Conservation (phyloP, 2,329 filamentous ascomycete species). For the Trichophyton schoenleinii region DNA sequence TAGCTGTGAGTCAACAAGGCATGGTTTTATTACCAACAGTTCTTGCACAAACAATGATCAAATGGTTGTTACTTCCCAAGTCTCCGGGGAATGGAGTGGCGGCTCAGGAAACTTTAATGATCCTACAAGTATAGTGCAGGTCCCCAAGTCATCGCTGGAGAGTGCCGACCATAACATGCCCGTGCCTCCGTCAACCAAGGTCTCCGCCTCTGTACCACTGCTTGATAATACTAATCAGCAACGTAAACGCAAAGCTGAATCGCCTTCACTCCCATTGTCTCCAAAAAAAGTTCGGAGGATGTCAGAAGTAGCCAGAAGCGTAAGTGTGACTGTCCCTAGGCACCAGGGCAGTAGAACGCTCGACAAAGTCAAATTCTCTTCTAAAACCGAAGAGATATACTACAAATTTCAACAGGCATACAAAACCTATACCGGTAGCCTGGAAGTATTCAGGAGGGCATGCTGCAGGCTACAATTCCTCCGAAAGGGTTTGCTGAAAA, state of each 20-base stretch:
- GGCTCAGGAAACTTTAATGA: not conserved
- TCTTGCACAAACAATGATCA: not conserved
- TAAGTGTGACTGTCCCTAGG: not conserved
- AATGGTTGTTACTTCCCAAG: not conserved
- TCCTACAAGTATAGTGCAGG: not conserved
- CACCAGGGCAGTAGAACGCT: not conserved
- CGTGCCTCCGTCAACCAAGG: not conserved
- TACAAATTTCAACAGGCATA: slow-evolving; percentile 30
- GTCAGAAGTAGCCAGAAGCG: not conserved
- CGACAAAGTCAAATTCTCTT: not conserved
- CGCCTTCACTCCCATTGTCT: not conserved
- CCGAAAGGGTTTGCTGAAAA: slow-evolving; percentile 21
- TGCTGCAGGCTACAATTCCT: slow-evolving; percentile 27
- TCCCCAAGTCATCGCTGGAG: not conserved
- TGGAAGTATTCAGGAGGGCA: slow-evolving; percentile 27
- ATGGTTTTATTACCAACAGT: not conserved
- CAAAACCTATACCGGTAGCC: slow-evolving; percentile 27
- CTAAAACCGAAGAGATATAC: slow-evolving; percentile 17
- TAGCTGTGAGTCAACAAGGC: not conserved
- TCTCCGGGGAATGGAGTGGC: too few species aligned
- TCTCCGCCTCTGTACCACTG: not conserved
- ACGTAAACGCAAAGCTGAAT: not conserved
- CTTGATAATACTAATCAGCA: not conserved
- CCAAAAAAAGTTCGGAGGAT: not conserved
- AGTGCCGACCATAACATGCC: too few species aligned